These are phyloP conservation scores for Aurantiochytrium sp. DNA, from an alignment of 108 stramenopile species.

Conservation along the genomic window DNA sequence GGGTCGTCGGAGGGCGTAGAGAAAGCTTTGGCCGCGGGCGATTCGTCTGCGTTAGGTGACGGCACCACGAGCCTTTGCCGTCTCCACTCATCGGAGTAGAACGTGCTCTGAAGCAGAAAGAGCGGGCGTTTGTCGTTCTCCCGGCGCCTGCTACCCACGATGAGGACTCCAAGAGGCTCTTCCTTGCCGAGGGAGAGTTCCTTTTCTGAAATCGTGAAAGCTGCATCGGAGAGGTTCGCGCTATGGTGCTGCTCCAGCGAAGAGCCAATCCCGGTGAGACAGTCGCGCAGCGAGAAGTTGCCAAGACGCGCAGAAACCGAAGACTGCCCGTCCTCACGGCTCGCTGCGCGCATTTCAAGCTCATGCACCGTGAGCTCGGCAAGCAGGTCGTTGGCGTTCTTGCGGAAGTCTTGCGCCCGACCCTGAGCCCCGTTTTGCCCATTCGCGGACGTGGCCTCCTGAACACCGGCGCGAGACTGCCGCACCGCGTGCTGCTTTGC, in stretches of 20 bases:
- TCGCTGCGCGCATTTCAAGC: neutral
- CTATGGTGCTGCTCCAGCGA: neutral
- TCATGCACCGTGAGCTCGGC: neutral
- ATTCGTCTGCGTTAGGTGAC: neutral
- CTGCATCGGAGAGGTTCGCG: neutral
- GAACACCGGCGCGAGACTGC: neutral
- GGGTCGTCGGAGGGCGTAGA: neutral
- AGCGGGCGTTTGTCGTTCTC: neutral
- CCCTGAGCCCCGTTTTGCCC: no score
- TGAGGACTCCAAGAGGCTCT: neutral
- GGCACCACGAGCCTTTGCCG: neutral
- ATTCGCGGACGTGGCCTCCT: neutral
- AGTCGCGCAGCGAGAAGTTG: neutral
- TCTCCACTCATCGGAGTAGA: neutral
- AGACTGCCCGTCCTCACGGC: neutral
- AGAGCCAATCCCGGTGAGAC: constrained; percentile 3
- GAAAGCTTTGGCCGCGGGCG: no score
- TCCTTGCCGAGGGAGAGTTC: neutral
- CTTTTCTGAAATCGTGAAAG: constrained; percentile 15
- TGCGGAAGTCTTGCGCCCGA: no score
- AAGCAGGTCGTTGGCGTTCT: neutral
- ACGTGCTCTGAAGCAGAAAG: neutral
- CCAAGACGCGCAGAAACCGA: neutral
- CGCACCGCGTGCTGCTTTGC: neutral
- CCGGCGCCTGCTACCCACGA: neutral